Conservation (phyloP, 1,284 basidiomycete species). For the Mycosarcoma maydis region DNA sequence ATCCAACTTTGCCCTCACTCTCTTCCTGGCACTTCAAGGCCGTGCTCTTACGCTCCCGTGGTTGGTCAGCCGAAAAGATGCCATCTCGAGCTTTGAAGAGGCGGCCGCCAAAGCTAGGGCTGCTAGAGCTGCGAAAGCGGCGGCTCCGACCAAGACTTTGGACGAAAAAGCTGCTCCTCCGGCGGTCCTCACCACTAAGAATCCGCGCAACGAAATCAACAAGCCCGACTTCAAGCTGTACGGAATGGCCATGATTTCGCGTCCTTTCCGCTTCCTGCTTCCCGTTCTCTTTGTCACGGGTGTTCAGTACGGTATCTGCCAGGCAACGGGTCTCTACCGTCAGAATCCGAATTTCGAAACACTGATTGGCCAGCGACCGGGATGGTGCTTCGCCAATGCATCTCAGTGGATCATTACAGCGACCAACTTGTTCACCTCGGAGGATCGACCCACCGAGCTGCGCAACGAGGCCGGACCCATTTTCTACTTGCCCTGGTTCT, state of each 20-base stretch:
- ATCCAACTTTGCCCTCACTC: constrained; percentile 40
- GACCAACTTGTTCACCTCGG: constrained; percentile 41
- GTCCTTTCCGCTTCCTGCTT: constrained; percentile 47
- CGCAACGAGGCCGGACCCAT: constrained; percentile 22
- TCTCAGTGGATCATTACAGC: constrained; percentile 41
- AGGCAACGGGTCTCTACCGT: constrained; percentile 26
- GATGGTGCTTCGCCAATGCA: constrained; percentile 37
- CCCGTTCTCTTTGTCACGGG: constrained; percentile 42
- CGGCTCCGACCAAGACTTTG: constrained; percentile 21
- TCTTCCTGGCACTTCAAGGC: constrained; percentile 44
- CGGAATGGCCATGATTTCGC: constrained; percentile 43
- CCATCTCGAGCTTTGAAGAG: constrained; percentile 20
- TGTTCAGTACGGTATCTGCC: constrained; percentile 44
- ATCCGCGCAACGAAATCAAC: constrained; percentile 20
- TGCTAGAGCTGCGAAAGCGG: constrained; percentile 22
- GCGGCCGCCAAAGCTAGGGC: constrained; percentile 34
- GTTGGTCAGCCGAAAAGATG: constrained; percentile 36
- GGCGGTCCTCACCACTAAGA: not conserved
- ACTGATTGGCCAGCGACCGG: constrained; percentile 24
- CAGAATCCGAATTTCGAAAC: constrained; percentile 32
- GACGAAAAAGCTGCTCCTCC: constrained; percentile 25
- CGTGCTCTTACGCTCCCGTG: constrained; percentile 33
- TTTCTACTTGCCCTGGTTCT: constrained; percentile 44
- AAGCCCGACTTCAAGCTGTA: constrained; percentile 35
- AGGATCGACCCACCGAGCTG: constrained; percentile 26